Evolutionary conservation across 495 filamentous ascomycete genomes (phyloP), one percentile per base, ranked within the genome.

Genomic region (Penicillium flavigenum): DNA sequence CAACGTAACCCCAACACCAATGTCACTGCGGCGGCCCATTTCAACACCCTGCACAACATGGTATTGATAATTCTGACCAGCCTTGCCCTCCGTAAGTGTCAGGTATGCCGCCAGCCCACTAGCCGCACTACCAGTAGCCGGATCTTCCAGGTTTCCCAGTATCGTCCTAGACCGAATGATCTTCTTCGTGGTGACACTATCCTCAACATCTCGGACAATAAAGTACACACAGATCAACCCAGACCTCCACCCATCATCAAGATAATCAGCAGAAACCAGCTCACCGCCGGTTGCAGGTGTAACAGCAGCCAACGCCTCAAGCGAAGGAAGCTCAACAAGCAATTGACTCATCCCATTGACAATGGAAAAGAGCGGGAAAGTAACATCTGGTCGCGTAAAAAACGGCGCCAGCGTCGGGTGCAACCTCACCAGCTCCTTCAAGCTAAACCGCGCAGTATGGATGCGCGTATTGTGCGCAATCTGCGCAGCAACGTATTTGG

Each of bases 31-130:
- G 56, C 88, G 73, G 0, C 86, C 88, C 86, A 91, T 92, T 74
- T 92, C 88, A 12, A 91, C 85, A 0, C 89, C 89, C 73, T 92
- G 89, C 60, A 81, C 81, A 51, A 92, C 64, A 45, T 72, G 71
- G 62, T 81, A 86, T 59, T 63, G 70, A 43, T 66, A 62, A 22
- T 57, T 38, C 55, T 59, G 56, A n/a, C 70, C 63, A 29, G 62
- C 62, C 47, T 57, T 54, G 1, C 59, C 64, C 49, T 70, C 71
- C 17, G 63, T 71, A 46, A 88, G 63, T 8, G 83, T 75, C 48
- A 91, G 68, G 63, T 83, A 88, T 14, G 78, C 72, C 31, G 79
- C 73, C 61, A 90, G 62, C 17, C 80, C 83, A 60, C 79, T 79
- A 38, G 86, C 83, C 55, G 84, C 83, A 57, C 82, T 86, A 0